phyloP scores from a whole-genome alignment of 495 filamentous ascomycete genomes.

The Thermothielavioides terrestris region DNA sequence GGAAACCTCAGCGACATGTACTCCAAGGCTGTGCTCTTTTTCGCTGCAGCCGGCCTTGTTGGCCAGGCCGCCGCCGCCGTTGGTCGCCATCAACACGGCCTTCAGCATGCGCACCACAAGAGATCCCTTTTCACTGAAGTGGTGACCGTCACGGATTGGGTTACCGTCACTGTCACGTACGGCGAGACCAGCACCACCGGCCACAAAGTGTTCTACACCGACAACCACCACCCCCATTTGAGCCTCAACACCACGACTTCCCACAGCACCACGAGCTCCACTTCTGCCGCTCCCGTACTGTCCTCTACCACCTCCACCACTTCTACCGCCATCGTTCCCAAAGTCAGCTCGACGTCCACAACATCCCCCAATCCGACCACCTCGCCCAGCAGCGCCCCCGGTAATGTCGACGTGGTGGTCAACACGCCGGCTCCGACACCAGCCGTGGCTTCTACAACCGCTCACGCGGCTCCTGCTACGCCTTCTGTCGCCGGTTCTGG shows the following conservation, averaged over 20 bases:
- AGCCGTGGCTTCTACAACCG: constrained; percentile 2
- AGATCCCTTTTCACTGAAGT: constrained; percentile 23
- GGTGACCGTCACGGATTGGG: constrained; percentile 27
- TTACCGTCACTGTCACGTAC: constrained; percentile 23
- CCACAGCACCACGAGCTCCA: neutral
- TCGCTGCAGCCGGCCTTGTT: constrained; percentile 22
- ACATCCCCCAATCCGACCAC: neutral
- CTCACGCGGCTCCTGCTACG: constrained; percentile 1
- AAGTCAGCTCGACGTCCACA: neutral
- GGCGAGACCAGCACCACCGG: constrained; percentile 3
- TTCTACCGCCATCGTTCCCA: constrained; percentile 10
- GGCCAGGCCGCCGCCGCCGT: constrained; percentile 23
- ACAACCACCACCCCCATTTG: constrained; percentile 5
- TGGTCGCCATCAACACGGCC: constrained; percentile 14
- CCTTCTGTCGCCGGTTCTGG: neutral
- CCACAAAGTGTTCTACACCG: constrained; percentile 10
- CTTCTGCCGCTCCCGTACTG: neutral
- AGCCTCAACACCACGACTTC: neutral
- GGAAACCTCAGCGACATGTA: constrained; percentile 15
- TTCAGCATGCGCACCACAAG: constrained; percentile 24
- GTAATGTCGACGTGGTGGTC: neutral
- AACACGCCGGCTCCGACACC: neutral
- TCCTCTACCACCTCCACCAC: neutral
- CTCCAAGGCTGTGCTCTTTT: constrained; percentile 20
- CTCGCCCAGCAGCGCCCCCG: neutral